These are phyloP conservation scores for Termitomyces sp. DNA, from an alignment of 768 basidiomycete genomes.

Conservation along the genomic window DNA sequence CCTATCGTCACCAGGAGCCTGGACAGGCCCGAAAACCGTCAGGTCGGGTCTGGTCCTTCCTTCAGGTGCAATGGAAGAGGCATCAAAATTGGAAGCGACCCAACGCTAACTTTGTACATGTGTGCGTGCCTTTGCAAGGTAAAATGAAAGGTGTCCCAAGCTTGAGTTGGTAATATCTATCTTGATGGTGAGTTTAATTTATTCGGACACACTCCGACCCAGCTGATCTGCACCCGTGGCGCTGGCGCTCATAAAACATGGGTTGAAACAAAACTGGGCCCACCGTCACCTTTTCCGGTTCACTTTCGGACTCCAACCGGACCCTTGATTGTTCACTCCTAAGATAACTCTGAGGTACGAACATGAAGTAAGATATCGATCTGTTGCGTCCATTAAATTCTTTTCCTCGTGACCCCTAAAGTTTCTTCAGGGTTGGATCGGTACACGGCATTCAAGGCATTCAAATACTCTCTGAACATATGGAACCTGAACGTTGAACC, in stretches of 20 bases:
- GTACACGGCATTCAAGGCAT: slow-evolving; percentile 8
- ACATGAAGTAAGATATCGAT: slow-evolving; percentile 1
- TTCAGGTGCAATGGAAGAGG: neutral
- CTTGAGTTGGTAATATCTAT: neutral
- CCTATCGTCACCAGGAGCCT: slow-evolving; percentile 1
- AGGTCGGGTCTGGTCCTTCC: neutral
- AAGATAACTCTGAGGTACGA: neutral
- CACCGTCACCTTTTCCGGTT: neutral
- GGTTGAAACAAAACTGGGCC: neutral
- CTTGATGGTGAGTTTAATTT: neutral
- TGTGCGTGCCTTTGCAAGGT: neutral
- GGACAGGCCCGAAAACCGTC: neutral
- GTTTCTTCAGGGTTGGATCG: slow-evolving; percentile 7
- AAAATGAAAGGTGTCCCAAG: neutral
- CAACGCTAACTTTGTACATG: neutral
- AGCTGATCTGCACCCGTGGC: neutral
- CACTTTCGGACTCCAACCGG: neutral
- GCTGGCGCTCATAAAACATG: neutral
- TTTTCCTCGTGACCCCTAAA: slow-evolving; percentile 1
- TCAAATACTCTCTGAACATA: neutral
- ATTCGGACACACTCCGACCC: neutral
- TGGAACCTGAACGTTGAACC: neutral
- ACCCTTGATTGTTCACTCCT: neutral
- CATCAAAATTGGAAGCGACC: neutral
- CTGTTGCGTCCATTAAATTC: neutral